These are phyloP conservation scores for Eucalyptus globulus DNA, from an alignment of 345 rosid species.

Conservation along the genomic window DNA sequence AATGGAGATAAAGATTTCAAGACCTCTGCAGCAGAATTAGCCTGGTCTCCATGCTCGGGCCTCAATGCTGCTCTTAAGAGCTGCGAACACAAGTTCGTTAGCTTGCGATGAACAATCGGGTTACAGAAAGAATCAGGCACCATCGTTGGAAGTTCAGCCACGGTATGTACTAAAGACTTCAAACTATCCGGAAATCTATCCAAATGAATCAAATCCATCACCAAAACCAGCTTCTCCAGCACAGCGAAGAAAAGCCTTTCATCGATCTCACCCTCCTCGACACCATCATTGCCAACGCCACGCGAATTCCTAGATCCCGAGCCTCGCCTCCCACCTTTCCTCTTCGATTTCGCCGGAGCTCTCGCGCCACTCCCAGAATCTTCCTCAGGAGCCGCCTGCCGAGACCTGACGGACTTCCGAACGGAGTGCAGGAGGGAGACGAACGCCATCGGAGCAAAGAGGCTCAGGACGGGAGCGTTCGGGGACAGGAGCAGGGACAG, in stretches of 20 bases:
- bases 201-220: too few relatives aligned
- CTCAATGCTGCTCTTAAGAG: too few relatives aligned
- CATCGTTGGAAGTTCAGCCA: too few relatives aligned
- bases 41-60: too few relatives aligned
- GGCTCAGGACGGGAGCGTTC: constrained; percentile 14
- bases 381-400: neutral
- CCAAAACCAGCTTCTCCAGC: constrained; percentile 16
- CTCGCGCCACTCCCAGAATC: constrained; percentile 1
- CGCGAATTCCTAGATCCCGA: neutral
- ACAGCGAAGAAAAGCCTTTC: constrained; percentile 19
- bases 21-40: too few relatives aligned
- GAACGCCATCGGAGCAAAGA: constrained; percentile 68
- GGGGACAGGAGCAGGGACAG: too few relatives aligned
- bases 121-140: too few relatives aligned
- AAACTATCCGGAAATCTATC: too few relatives aligned
- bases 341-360: neutral
- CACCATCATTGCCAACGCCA: neutral
- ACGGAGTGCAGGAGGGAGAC: constrained; percentile 59
- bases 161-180: too few relatives aligned
- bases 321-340: neutral
- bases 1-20: too few relatives aligned
- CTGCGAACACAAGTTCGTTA: too few relatives aligned
- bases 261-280: constrained; percentile 24
- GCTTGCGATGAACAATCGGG: too few relatives aligned
- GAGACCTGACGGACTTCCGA: constrained; percentile 52